Percentiles rank a stretch among this genome's conserved stretches.
These are phyloP conservation scores for Batrachochytrium dendrobatidis DNA, from an alignment of 371 early-diverging fungal genomes.

Conservation along the genomic window DNA sequence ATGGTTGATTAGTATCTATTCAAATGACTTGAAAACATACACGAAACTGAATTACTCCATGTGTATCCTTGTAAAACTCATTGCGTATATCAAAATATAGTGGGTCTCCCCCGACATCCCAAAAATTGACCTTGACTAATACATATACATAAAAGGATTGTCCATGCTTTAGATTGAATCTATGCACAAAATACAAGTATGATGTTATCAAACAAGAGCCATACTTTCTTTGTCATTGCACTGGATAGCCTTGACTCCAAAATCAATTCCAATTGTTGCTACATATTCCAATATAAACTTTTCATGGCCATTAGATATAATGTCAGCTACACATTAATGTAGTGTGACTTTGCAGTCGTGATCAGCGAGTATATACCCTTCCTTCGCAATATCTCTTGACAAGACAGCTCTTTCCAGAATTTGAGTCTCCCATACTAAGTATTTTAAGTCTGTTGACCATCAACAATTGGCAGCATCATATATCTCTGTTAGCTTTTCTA, in stretches of 20 bases:
- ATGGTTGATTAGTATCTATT: too few relatives aligned
- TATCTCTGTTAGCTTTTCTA: background rate
- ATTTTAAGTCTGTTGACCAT: constrained; percentile 28
- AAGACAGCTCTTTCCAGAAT: constrained; percentile 43
- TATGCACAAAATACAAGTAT: background rate
- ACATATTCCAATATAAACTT: constrained; percentile 45
- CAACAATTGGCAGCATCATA: background rate
- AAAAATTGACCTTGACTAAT: constrained; percentile 50
- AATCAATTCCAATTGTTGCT: constrained; percentile 51
- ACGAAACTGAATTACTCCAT: constrained; percentile 42
- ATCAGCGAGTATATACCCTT: constrained; percentile 18
- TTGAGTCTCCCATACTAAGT: constrained; percentile 40
- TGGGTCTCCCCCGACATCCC: constrained; percentile 48
- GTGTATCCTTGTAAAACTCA: constrained; percentile 51
- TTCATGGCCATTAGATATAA: too few relatives aligned
- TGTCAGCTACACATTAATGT: background rate
- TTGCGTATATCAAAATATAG: constrained; percentile 45
- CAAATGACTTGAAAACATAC: too few relatives aligned
- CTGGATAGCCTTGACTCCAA: constrained; percentile 38
- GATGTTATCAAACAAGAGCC: background rate
- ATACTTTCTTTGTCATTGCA: constrained; percentile 32
- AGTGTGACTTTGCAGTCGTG: too few relatives aligned
- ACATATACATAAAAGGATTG: background rate
- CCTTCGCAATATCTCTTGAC: constrained; percentile 50
- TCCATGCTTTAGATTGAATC: background rate